These are phyloP conservation scores for Seminavis robusta DNA, from an alignment of 108 stramenopile genomes.

Conservation along the genomic window DNA sequence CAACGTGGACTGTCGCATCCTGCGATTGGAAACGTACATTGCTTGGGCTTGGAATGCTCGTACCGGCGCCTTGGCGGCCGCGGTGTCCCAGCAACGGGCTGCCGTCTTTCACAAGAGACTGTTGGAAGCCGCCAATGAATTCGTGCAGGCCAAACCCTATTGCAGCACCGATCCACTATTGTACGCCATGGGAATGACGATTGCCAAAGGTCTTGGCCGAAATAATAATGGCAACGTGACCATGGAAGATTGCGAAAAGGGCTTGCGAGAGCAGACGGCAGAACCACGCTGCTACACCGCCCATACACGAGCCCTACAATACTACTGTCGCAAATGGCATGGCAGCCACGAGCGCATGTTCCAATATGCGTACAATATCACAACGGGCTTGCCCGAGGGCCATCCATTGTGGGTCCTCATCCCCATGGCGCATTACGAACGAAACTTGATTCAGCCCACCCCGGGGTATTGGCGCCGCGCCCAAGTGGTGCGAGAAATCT, in stretches of 20 bases:
- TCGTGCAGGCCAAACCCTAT: neutral
- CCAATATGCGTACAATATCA: neutral
- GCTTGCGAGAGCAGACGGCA: neutral
- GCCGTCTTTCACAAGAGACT: neutral
- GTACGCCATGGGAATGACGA: neutral
- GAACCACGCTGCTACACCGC: neutral
- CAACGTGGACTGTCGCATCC: conserved; percentile 1
- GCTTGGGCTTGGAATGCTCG: conserved; percentile 1
- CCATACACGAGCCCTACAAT: neutral
- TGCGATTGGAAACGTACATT: neutral
- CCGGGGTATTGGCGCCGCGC: neutral
- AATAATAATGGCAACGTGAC: neutral
- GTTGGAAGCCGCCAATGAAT: neutral
- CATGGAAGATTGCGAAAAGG: neutral
- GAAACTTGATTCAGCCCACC: neutral
- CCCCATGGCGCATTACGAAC: conserved; percentile 8
- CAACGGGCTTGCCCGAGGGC: neutral
- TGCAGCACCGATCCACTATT: neutral
- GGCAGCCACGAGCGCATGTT: neutral
- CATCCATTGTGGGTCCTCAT: conserved; percentile 1
- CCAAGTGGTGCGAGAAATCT: neutral
- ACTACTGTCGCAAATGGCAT: neutral
- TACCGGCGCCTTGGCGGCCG: neutral
- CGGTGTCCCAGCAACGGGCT: too few relatives aligned
- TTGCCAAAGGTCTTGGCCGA: neutral